Evolutionary conservation across 768 basidiomycete species (phyloP).

Genomic region (Pulveroboletus sp.): DNA sequence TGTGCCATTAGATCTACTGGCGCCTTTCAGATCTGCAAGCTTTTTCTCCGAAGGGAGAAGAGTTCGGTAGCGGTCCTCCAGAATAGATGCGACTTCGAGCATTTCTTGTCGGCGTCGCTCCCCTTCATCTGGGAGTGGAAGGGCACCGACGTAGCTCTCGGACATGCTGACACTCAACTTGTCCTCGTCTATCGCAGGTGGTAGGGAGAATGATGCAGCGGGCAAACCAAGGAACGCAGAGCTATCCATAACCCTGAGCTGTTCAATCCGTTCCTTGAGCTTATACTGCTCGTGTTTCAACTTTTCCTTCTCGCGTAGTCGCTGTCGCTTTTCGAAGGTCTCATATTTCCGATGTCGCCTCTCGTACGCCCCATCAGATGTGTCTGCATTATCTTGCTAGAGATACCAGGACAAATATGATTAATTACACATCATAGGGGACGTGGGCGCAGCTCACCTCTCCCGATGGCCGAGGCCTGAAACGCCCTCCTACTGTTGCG

Average conservation of each 20-base stretch:
- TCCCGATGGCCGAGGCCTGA: conserved; percentile 64
- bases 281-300: conserved; percentile 90
- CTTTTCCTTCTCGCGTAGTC: conserved; percentile 87
- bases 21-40: conserved; percentile 31
- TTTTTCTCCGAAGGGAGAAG: conserved; percentile 65
- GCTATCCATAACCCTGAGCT: conserved; percentile 70
- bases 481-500: conserved; percentile 59
- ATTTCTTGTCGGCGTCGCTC: conserved; percentile 71
- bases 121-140: conserved; percentile 51
- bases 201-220: conserved; percentile 51
- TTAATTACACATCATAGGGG: conserved; percentile 3
- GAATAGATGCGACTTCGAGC: conserved; percentile 58
- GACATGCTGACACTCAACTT: conserved; percentile 28
- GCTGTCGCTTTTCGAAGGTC: conserved; percentile 78
- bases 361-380: conserved; percentile 76
- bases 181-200: conserved; percentile 23
- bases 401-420: conserved; percentile 5
- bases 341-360: conserved; percentile 85
- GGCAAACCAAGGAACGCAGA: conserved; percentile 64
- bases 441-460: conserved; percentile 51
- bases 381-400: conserved; percentile 54
- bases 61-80: conserved; percentile 73
- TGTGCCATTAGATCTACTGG: conserved; percentile 18
- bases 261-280: conserved; percentile 83
- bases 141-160: conserved; percentile 37